Evolutionary conservation across 2,329 filamentous ascomycete species (phyloP).

Genomic region (Penicillium sp.): DNA sequence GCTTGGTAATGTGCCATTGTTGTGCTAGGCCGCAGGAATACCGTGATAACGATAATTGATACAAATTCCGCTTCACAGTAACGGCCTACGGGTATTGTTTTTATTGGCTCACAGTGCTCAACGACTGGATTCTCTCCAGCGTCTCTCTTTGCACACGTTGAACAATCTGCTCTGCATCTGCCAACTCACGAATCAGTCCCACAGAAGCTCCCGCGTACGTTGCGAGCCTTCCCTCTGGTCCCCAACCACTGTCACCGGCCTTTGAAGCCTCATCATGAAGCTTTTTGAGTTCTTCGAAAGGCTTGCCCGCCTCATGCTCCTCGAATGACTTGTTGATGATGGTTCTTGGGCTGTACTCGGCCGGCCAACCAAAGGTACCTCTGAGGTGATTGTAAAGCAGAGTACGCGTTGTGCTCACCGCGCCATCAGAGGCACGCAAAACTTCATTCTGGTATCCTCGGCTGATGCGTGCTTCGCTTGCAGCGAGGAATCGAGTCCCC

Average conservation of each 20-base stretch:
- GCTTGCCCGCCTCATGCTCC: slow-evolving; percentile 43
- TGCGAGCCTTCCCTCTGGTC: slow-evolving; percentile 48
- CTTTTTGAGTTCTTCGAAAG: slow-evolving; percentile 48
- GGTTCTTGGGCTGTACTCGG: slow-evolving; percentile 57
- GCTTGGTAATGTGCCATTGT: too few species aligned
- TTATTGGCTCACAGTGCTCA: background rate
- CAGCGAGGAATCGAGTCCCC: slow-evolving; percentile 63
- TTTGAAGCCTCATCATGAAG: slow-evolving; percentile 44
- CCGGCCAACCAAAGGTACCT: slow-evolving; percentile 60
- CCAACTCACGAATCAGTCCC: slow-evolving; percentile 45
- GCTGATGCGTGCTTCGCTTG: slow-evolving; percentile 50
- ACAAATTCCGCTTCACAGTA: too few species aligned
- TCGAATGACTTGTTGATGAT: slow-evolving; percentile 56
- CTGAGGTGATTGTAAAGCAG: slow-evolving; percentile 56
- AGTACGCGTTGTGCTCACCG: slow-evolving; percentile 50
- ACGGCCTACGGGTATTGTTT: too few species aligned
- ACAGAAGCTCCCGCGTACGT: slow-evolving; percentile 52
- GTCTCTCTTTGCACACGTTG: slow-evolving; percentile 21
- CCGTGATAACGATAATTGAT: background rate
- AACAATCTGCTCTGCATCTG: slow-evolving; percentile 43
- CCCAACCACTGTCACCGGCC: slow-evolving; percentile 48
- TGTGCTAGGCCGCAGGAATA: too few species aligned
- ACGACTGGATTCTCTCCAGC: slow-evolving; percentile 9
- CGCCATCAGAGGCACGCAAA: slow-evolving; percentile 52
- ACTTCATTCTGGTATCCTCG: slow-evolving; percentile 54